Evolutionary conservation across 2,329 filamentous ascomycete species (phyloP), one percentile per base, ranked within the genome.

Genomic region (Fonsecaea multimorphosa): DNA sequence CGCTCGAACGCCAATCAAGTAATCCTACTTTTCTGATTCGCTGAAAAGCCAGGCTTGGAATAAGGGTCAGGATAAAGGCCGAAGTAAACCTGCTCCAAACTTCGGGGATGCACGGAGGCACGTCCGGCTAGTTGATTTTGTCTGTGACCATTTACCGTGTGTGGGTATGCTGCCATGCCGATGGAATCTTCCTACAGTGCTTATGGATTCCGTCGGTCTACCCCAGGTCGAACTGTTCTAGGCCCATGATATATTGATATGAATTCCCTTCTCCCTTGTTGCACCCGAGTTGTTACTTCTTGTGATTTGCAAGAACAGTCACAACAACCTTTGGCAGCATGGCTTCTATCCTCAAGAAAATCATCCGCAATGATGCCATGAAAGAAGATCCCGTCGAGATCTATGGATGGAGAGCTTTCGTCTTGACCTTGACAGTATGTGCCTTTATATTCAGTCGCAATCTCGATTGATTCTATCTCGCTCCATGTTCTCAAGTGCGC

Each of bases 341-440:
- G 58, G 9, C 58, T 44, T 54, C 58, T 32, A 61, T 88, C 69
- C 81, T 89, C 61, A 81, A 81, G 71, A 78, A 78, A 71, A 80
- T 89, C 73, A 83, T 90, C 71, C 85, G 85, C 76, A 91, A 91
- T 80, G 87, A 91, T 75, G 86, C 89, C 53, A 91, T 91, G 85
- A 87, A 84, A 72, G 77, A 79, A 38, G 89, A 91, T 73, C 88
- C 89, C 16, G 80, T 83, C 22, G 84, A 89, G 74, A 87, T 91
- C 64, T 91, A 90, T 77, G 87, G 87, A 72, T 91, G 87, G 88
- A 84, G 88, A 63, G 87, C 89, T 34, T 86, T 88, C 68, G 82
- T 82, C 63, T 81, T 89, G 70, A 87, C 87, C 8, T 6, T 29
- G 22, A 31, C 29, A 44, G n/a, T 55, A 62, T n/a, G 22, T 46